Evolutionary conservation across 1,284 basidiomycete genomes (phyloP).

Genomic region (Ustilago nuda): DNA sequence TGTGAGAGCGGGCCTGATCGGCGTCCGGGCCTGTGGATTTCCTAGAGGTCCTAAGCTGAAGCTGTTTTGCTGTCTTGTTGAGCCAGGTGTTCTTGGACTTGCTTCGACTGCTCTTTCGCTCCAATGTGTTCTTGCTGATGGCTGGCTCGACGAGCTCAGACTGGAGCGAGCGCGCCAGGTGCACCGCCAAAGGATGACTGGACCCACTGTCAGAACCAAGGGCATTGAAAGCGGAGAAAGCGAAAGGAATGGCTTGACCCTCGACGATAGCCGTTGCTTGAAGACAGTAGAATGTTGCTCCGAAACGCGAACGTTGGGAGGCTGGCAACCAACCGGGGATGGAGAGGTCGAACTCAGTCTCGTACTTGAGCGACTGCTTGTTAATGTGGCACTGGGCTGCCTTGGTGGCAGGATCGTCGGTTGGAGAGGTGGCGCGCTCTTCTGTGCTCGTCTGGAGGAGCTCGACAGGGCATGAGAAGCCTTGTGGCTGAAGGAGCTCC

Average conservation of each 20-base stretch:
- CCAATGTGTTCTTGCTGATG: background rate
- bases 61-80: conserved; percentile 57
- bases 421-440: conserved; percentile 12
- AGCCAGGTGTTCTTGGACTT: conserved; percentile 56
- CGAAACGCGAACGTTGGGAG: conserved; percentile 60
- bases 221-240: conserved; percentile 24
- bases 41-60: conserved; percentile 37
- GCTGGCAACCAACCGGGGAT: conserved; percentile 67
- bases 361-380: conserved; percentile 47
- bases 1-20: conserved; percentile 3
- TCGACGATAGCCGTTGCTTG: conserved; percentile 52
- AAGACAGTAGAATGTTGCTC: conserved; percentile 66
- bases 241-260: conserved; percentile 34
- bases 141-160: conserved; percentile 17
- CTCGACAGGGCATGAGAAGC: conserved; percentile 30
- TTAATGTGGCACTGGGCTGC: background rate
- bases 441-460: conserved; percentile 16
- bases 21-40: conserved; percentile 24
- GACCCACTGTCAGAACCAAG: conserved; percentile 2
- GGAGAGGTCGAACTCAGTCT: conserved; percentile 65
- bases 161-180: conserved; percentile 29
- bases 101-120: conserved; percentile 1
- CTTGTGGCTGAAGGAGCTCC: conserved; percentile 52
- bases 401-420: background rate
- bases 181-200: background rate